Conservation (phyloP, 1,284 basidiomycete species). For the Ustilago vetiveriae region DNA sequence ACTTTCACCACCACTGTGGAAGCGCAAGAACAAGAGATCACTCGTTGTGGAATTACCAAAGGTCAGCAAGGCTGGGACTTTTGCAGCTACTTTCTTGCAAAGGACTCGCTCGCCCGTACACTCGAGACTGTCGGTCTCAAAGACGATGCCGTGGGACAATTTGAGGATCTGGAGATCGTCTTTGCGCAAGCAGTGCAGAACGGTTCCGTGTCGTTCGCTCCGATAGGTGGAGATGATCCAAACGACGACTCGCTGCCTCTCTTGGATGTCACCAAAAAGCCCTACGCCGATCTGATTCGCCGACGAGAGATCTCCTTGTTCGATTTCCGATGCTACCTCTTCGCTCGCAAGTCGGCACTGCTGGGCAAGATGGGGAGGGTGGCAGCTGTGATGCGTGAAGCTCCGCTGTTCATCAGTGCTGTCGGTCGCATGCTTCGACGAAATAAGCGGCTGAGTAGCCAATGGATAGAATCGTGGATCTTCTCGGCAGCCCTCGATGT, state of each 20-base stretch:
- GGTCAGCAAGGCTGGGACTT: constrained; percentile 54
- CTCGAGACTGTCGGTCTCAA: constrained; percentile 88
- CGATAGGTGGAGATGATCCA: constrained; percentile 43
- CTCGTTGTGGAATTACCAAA: constrained; percentile 27
- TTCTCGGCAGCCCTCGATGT: constrained; percentile 89
- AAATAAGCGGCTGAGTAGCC: constrained; percentile 71
- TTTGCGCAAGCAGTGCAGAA: constrained; percentile 70
- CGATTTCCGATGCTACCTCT: constrained; percentile 90
- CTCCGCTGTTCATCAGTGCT: constrained; percentile 78
- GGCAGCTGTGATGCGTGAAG: constrained; percentile 76
- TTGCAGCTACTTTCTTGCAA: constrained; percentile 75
- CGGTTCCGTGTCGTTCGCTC: constrained; percentile 53
- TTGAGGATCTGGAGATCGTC: constrained; percentile 87
- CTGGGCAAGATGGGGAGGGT: constrained; percentile 78
- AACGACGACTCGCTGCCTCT: constrained; percentile 84
- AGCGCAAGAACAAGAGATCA: constrained; percentile 51
- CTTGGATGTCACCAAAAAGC: constrained; percentile 81
- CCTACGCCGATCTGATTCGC: constrained; percentile 88
- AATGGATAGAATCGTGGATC: constrained; percentile 90
- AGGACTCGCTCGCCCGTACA: constrained; percentile 93
- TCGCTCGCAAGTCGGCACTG: constrained; percentile 83
- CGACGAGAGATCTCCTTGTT: constrained; percentile 90
- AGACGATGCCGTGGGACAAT: constrained; percentile 88
- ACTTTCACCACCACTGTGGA: constrained; percentile 82
- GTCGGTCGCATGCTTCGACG: constrained; percentile 81